Base-by-base conservation (phyloP, 2,329 filamentous ascomycete genomes). In the Colletotrichum scovillei region DNA sequence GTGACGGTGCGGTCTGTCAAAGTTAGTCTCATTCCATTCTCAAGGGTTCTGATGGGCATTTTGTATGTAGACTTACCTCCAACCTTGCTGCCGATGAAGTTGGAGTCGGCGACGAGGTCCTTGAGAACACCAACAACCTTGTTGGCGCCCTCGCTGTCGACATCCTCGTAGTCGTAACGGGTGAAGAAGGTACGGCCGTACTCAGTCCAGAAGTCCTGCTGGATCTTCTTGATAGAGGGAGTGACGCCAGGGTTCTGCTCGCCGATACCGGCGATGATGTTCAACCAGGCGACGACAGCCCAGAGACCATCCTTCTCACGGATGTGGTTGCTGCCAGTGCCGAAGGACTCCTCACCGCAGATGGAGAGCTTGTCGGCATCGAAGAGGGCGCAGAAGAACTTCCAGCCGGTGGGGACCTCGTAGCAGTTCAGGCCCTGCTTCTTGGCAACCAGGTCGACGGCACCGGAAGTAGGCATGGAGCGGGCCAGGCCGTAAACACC, bases 111-210 rank as follows among this genome's bases (percentile, higher is more conserved):
- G 79, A 98, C 94, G 76, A 97, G 89, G 76, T 92, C 92, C 79
- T 92, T 89, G 80, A 99, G 89, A 79, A 94, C 92, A 69, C 91
- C 92, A 58, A 98, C 93, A 72, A 99, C 92, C 87, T 97, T 96
- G 86, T 93, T 94, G 75, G 97, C 97, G 53, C 94, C 95, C 9
- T 96, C 95, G 59, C 92, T 93, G 86, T 98, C 95, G 76, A 97
- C 95, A 78, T 97, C 91, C 86, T 99, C 97, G 86, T 98, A 99
- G 86, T 99, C 97, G 85, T 98, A 98, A 76, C 97, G 94, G 56
- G 97, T 99, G 90, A 99, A 99, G 89, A 98, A 99, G 38, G 95
- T 98, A 73, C 97, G 95, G 80, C 97, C 97, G 83, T 99, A 99
- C 70, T 91, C 94, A 80, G 91, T 90, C 97, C 97, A 99, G 90